phyloP scores from a whole-genome alignment of 768 basidiomycete genomes.

The Tulasnella sp. region DNA sequence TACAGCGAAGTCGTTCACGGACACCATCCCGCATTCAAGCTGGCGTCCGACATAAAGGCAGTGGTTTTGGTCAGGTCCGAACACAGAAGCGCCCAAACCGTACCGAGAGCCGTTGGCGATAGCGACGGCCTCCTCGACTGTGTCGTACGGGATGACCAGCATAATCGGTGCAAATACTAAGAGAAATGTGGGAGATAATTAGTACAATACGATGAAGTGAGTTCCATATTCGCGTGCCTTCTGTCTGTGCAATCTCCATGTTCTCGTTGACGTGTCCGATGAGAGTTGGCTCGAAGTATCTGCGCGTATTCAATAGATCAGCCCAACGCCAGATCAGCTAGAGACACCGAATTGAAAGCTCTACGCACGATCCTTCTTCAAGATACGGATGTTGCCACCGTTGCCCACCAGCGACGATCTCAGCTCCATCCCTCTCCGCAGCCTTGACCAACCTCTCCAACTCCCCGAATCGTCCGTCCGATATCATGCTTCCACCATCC shows the following conservation, averaged over 20 bases:
- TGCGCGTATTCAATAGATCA: background rate
- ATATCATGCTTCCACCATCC: conserved; percentile 86
- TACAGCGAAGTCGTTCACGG: conserved; percentile 87
- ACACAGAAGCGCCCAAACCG: conserved; percentile 90
- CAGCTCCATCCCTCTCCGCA: conserved; percentile 60
- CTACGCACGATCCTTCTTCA: conserved; percentile 44
- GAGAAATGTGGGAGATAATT: conserved; percentile 4
- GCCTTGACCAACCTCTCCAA: conserved; percentile 54
- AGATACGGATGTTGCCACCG: conserved; percentile 55
- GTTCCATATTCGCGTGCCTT: too few species aligned
- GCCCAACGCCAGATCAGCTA: too few species aligned
- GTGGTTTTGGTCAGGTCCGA: conserved; percentile 71
- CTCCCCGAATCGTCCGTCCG: conserved; percentile 53
- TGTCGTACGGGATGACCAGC: conserved; percentile 73
- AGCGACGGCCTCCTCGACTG: conserved; percentile 71
- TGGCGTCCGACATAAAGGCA: conserved; percentile 70
- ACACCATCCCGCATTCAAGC: conserved; percentile 93
- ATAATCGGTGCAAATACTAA: conserved; percentile 91
- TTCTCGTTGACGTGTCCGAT: conserved; percentile 62
- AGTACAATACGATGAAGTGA: too few species aligned
- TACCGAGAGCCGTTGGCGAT: conserved; percentile 84
- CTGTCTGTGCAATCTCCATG: conserved; percentile 70
- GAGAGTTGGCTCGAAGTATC: conserved; percentile 79
- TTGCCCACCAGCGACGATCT: conserved; percentile 52
- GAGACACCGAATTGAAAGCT: too few species aligned